Evolutionary conservation across 2,329 filamentous ascomycete species (phyloP).

Genomic region (Capronia epimyces): DNA sequence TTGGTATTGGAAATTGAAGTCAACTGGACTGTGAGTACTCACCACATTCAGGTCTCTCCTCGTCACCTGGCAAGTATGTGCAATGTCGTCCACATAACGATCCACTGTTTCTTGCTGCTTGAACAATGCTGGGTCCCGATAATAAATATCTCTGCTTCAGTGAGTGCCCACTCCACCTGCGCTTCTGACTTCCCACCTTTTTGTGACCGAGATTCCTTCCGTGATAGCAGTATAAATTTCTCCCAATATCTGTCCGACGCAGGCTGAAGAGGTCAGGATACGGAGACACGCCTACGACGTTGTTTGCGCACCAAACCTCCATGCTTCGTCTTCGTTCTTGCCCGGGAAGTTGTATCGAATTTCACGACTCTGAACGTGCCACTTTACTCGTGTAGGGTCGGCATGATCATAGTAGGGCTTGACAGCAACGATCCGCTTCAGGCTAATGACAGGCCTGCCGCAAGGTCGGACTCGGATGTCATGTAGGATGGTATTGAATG

Average conservation of each 20-base stretch:
- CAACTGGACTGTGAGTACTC: conserved; percentile 24
- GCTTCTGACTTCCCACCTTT: conserved; percentile 41
- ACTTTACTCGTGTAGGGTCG: conserved; percentile 31
- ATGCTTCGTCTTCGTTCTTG: conserved; percentile 51
- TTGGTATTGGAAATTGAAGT: background rate
- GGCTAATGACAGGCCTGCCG: conserved; percentile 29
- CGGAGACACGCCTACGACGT: conserved; percentile 15
- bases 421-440: conserved; percentile 30
- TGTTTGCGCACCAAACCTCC: conserved; percentile 48
- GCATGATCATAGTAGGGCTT: conserved; percentile 27
- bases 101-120: conserved; percentile 54
- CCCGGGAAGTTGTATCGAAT: conserved; percentile 51
- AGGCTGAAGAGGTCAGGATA: conserved; percentile 19
- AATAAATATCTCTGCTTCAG: conserved; percentile 55
- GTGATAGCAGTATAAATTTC: conserved; percentile 51
- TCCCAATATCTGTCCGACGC: conserved; percentile 44
- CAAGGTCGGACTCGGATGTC: conserved; percentile 24
- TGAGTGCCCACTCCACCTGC: conserved; percentile 5
- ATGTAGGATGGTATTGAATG: conserved; percentile 21
- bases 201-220: conserved; percentile 48
- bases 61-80: conserved; percentile 53
- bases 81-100: conserved; percentile 56
- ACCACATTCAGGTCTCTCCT: conserved; percentile 55
- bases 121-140: conserved; percentile 56
- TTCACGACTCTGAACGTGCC: conserved; percentile 19